phyloP scores from a whole-genome alignment of 352 stramenopile genomes.

The Pythium coloratum region DNA sequence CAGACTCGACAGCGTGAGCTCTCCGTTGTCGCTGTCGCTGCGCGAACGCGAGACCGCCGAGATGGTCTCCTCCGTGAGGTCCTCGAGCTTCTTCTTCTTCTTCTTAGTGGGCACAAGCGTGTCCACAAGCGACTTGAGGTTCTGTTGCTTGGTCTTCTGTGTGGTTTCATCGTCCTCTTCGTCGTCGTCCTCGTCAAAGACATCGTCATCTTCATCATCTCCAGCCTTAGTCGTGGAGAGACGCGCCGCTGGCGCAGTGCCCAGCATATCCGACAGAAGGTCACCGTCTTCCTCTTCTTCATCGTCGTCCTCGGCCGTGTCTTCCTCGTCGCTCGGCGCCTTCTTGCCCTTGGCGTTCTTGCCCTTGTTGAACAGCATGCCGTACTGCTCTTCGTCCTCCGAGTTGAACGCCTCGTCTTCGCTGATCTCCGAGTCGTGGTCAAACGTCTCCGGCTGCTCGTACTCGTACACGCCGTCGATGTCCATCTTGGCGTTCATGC shows the following conservation, averaged over 20 bases:
- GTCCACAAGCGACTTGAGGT: constrained; percentile 52
- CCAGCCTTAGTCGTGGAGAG: constrained; percentile 51
- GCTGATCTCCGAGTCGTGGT: constrained; percentile 92
- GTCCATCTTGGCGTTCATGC: constrained; percentile 68
- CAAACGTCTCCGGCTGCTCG: constrained; percentile 71
- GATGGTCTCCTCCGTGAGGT: constrained; percentile 43
- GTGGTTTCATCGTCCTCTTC: constrained; percentile 40
- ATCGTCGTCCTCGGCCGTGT: constrained; percentile 33
- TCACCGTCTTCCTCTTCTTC: constrained; percentile 62
- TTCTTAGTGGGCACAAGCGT: constrained; percentile 41
- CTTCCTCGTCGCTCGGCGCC: constrained; percentile 20
- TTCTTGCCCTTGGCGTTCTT: constrained; percentile 20
- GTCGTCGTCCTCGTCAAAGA: constrained; percentile 41
- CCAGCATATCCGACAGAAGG: constrained; percentile 74
- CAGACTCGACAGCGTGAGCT: constrained; percentile 44
- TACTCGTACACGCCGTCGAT: constrained; percentile 85
- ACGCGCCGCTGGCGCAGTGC: constrained; percentile 47
- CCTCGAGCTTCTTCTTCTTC: constrained; percentile 49
- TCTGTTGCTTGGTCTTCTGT: constrained; percentile 39
- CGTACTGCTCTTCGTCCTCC: constrained; percentile 90
- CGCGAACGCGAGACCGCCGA: constrained; percentile 29
- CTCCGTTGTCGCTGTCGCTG: constrained; percentile 18
- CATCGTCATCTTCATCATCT: constrained; percentile 31
- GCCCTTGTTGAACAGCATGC: constrained; percentile 73
- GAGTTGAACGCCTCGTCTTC: constrained; percentile 95